Conservation (phyloP, 2,329 filamentous ascomycete genomes). For the Aspergillus ochraceus region DNA sequence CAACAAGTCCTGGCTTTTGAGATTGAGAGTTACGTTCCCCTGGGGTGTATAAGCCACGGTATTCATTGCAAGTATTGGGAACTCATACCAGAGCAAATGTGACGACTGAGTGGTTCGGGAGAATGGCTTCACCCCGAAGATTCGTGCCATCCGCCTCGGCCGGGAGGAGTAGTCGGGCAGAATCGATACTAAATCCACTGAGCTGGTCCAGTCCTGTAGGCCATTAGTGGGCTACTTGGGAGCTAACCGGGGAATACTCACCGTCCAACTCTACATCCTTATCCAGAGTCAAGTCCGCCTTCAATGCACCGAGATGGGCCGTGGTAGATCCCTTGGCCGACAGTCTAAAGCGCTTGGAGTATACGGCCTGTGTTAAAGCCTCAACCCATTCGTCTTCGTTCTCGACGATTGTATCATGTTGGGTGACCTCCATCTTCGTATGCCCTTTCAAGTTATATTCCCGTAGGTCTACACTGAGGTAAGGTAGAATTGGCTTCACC, state of each 20-base stretch:
- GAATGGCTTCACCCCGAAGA: slow-evolving; percentile 43
- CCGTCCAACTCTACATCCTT: slow-evolving; percentile 45
- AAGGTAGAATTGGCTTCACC: slow-evolving; percentile 23
- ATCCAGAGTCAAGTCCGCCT: slow-evolving; percentile 39
- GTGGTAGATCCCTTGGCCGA: slow-evolving; percentile 40
- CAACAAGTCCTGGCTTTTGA: slow-evolving; percentile 42
- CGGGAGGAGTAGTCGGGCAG: slow-evolving; percentile 40
- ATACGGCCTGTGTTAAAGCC: slow-evolving; percentile 45
- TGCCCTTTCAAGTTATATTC: slow-evolving; percentile 19
- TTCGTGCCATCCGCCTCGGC: slow-evolving; percentile 42
- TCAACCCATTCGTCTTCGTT: slow-evolving; percentile 42
- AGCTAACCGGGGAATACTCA: not conserved
- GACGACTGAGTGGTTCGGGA: slow-evolving; percentile 50
- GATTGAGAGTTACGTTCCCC: slow-evolving; percentile 50
- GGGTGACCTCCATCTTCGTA: slow-evolving; percentile 37
- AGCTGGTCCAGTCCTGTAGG: slow-evolving; percentile 37
- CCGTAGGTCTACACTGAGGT: slow-evolving; percentile 16
- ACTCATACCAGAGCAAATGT: slow-evolving; percentile 34
- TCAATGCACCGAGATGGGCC: slow-evolving; percentile 43
- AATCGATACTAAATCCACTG: slow-evolving; percentile 40
- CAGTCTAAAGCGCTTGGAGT: slow-evolving; percentile 36
- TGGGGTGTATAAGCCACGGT: not conserved
- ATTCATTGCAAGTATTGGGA: not conserved
- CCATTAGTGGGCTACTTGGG: not conserved
- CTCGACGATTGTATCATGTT: slow-evolving; percentile 38